Evolutionary conservation across 176 grass and related monocot species (phyloP).

Genomic region (Chrysopogon serrulatus): DNA sequence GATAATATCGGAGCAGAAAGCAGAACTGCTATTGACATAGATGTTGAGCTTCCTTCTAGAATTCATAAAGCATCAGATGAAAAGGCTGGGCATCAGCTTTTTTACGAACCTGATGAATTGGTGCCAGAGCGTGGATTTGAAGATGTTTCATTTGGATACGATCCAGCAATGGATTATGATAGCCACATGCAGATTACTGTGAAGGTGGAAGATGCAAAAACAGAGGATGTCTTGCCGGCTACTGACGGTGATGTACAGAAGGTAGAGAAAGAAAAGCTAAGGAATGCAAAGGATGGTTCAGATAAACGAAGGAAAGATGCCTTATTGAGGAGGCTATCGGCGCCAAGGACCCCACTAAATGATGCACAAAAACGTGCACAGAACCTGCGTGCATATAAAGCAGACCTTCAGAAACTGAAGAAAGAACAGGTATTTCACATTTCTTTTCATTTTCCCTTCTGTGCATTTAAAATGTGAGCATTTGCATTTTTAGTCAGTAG

Average conservation of each 20-base stretch:
- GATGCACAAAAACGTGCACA: slow-evolving; percentile 97
- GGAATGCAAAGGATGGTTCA: slow-evolving; percentile 49
- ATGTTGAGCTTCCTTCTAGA: slow-evolving; percentile 59
- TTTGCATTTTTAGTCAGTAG: neutral
- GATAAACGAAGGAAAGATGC: slow-evolving; percentile 84
- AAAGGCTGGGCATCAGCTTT: slow-evolving; percentile 47
- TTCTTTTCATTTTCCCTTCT: neutral
- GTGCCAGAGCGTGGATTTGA: slow-evolving; percentile 69
- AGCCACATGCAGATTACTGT: slow-evolving; percentile 42
- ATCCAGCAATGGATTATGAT: slow-evolving; percentile 82
- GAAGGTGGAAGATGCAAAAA: slow-evolving; percentile 40
- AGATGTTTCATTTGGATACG: slow-evolving; percentile 62
- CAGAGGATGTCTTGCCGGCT: slow-evolving; percentile 35
- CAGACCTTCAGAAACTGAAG: slow-evolving; percentile 83
- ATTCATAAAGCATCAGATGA: slow-evolving; percentile 28
- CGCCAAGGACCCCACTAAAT: slow-evolving; percentile 48
- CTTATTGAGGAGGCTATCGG: slow-evolving; percentile 44
- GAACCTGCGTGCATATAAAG: slow-evolving; percentile 79
- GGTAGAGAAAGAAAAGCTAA: slow-evolving; percentile 60
- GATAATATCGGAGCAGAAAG: slow-evolving; percentile 47
- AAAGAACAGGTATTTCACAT: slow-evolving; percentile 72
- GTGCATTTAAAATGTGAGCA: neutral
- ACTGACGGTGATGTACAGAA: slow-evolving; percentile 52
- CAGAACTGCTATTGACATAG: slow-evolving; percentile 70
- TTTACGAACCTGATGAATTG: slow-evolving; percentile 87